Percentiles rank a stretch among this genome's conserved stretches.
Conservation (phyloP, 495 filamentous ascomycete genomes). For the Neurospora cerealis region DNA sequence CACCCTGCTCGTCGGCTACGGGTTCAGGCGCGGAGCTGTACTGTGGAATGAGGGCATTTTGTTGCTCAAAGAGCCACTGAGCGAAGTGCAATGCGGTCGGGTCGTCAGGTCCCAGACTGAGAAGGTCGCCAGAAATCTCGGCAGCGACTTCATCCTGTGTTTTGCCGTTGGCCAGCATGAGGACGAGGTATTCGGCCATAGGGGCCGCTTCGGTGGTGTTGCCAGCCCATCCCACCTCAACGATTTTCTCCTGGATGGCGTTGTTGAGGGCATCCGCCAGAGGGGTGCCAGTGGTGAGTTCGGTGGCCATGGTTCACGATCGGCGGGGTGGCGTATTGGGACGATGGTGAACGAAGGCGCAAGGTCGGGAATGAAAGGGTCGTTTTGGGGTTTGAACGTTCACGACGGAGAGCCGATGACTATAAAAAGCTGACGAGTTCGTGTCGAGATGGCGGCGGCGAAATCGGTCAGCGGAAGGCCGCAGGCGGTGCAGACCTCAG, state of each 20-base stretch:
- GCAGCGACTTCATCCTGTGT: constrained; percentile 78
- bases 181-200: constrained; percentile 87
- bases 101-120: constrained; percentile 74
- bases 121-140: constrained; percentile 81
- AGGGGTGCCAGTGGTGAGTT: constrained; percentile 62
- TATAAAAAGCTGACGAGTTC: background rate
- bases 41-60: constrained; percentile 55
- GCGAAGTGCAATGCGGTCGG: constrained; percentile 75
- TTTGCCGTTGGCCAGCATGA: constrained; percentile 94
- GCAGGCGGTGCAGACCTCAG: background rate
- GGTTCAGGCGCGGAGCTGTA: constrained; percentile 36
- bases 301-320: constrained; percentile 52
- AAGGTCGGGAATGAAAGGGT: background rate
- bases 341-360: background rate
- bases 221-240: constrained; percentile 87
- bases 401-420: background rate
- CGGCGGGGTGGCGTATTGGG: background rate
- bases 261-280: constrained; percentile 70
- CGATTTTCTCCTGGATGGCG: constrained; percentile 81
- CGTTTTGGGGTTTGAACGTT: background rate
- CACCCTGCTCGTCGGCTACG: constrained; percentile 9
- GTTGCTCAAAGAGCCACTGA: constrained; percentile 82
- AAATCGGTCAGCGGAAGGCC: background rate
- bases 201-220: constrained; percentile 72
- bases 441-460: background rate